Conservation (phyloP, 495 filamentous ascomycete species). For the Astrocystis sublimbata region DNA sequence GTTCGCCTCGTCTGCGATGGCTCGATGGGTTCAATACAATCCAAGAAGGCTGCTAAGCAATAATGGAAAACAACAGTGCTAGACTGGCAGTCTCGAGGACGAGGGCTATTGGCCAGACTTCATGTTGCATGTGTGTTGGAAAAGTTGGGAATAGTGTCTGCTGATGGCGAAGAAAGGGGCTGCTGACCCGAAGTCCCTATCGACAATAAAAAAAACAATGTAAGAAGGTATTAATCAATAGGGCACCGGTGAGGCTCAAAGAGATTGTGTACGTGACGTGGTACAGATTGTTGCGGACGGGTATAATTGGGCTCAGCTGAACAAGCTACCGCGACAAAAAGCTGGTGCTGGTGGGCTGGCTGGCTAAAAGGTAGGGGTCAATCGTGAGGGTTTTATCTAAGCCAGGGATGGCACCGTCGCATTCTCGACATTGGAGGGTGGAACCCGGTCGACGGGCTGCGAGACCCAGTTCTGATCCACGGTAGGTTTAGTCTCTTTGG, state of each 20-base stretch:
- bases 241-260: neutral
- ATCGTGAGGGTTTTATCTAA: conserved; percentile 2
- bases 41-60: neutral
- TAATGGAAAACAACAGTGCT: neutral
- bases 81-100: neutral
- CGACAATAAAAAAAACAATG: neutral
- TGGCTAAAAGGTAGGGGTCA: too few relatives aligned
- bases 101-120: neutral
- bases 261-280: neutral
- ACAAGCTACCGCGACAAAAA: neutral
- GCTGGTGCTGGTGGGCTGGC: neutral
- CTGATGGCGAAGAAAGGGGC: neutral
- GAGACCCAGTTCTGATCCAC: too few relatives aligned
- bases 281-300: neutral
- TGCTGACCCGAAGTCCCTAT: neutral
- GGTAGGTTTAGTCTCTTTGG: too few relatives aligned
- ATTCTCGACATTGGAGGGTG: too few relatives aligned
- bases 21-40: neutral
- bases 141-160: neutral
- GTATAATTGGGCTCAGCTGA: conserved; percentile 7
- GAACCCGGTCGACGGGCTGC: too few relatives aligned
- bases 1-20: neutral
- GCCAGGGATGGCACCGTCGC: neutral
- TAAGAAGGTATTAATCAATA: neutral
- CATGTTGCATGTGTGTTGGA: neutral